phyloP scores from a whole-genome alignment of 2,329 filamentous ascomycete genomes.

The Penicillium sp. region DNA sequence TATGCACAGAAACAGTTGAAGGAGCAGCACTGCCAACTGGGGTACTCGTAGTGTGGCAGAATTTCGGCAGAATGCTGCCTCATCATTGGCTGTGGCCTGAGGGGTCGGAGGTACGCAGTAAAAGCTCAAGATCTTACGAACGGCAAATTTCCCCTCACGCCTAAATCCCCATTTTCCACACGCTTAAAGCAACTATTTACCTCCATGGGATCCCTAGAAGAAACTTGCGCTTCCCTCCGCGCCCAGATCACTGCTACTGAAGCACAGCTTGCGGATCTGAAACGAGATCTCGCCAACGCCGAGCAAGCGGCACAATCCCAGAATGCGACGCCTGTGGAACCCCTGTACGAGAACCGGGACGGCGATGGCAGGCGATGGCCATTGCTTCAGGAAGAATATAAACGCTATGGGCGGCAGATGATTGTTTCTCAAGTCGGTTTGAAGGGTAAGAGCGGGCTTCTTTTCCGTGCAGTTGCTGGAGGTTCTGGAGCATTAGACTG shows the following conservation, averaged over 20 bases:
- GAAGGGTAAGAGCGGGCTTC: conserved; percentile 51
- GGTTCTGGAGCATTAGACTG: background rate
- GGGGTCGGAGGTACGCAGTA: too few species aligned
- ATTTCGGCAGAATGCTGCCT: too few species aligned
- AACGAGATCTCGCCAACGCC: conserved; percentile 34
- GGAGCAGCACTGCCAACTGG: too few species aligned
- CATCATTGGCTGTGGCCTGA: too few species aligned
- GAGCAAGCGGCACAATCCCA: conserved; percentile 26
- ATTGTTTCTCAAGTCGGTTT: conserved; percentile 80
- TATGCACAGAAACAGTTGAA: too few species aligned
- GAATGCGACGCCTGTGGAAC: conserved; percentile 3
- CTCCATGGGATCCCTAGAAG: conserved; percentile 20
- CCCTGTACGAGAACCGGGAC: background rate
- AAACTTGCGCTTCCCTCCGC: conserved; percentile 33
- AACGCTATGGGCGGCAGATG: conserved; percentile 84
- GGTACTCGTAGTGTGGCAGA: too few species aligned
- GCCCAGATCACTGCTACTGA: conserved; percentile 40
- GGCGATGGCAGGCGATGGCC: conserved; percentile 56
- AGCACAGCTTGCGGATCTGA: conserved; percentile 34
- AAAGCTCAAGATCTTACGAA: too few species aligned
- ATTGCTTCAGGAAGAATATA: conserved; percentile 68
- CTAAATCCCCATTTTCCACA: background rate
- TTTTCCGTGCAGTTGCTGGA: background rate
- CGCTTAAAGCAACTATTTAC: background rate
- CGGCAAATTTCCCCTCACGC: conserved; percentile 2